Evolutionary conservation across 345 rosid species (phyloP), one percentile per base, ranked within the genome.

Genomic region (Hibiscus mutabilis): DNA sequence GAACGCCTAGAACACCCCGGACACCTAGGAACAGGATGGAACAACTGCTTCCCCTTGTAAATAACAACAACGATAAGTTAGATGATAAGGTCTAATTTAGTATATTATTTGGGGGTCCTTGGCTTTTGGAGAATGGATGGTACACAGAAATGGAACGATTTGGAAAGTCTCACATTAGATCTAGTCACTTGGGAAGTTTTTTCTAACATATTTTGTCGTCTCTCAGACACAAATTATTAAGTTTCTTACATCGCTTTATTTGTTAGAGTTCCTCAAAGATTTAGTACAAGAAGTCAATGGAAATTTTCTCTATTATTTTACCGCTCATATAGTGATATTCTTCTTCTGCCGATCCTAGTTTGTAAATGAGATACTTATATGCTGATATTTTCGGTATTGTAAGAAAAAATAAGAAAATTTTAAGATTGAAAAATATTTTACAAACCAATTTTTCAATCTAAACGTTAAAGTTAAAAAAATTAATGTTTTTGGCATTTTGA

Each of bases 1-100:
- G 95, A 70, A 90, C 97, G 55, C 97, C 97, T 56, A 75, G 96
- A 68, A 95, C 97, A 6, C 99, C 98, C 24, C 82, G 91, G 68
- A 89, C 98, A 11, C 98, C 98, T 27, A 86, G 88, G 76, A 87
- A 63, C 80, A 79, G 79, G 74, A 87, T 88, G 82, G 96, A n/a
- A 18, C 77, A 49, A 49, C 53, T 95, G 40, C 91, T 89, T 42
- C 94, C 98, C 31, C 97, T 95, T 79, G 96, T 95, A 78, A 92
- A 85, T 25, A 82, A 79, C 65, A 98, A 90, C 59, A 95, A 40
- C 12, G 44, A 40, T 40, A 40, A 95, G 76, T 68, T 92, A 37
- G 98, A 92, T 75, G 97, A 88, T 75, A 95, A 89, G 76, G 53
- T 49, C 53, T 49, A 80, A 82, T 73, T 52, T 40, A 2, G 59